phyloP scores from a whole-genome alignment of 2,329 filamentous ascomycete genomes.

The Curvularia sp. region DNA sequence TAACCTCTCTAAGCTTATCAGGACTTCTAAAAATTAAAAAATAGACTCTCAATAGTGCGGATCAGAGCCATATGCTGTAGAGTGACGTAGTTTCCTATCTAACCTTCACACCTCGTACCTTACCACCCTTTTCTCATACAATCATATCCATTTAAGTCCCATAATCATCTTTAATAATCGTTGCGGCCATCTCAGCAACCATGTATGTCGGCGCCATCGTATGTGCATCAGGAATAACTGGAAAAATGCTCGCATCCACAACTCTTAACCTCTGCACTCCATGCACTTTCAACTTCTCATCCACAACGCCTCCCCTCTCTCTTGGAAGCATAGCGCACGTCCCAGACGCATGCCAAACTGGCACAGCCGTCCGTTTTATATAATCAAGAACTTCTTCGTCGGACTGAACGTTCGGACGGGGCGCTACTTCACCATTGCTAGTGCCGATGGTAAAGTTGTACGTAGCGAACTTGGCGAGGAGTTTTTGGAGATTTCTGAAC shows the following conservation, averaged over 20 bases:
- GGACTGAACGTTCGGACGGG: constrained; percentile 30
- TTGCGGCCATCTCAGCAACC: constrained; percentile 28
- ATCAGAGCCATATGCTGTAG: too few species aligned
- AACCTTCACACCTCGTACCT: too few species aligned
- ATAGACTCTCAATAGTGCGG: too few species aligned
- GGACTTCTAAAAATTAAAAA: too few species aligned
- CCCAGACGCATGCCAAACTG: constrained; percentile 32
- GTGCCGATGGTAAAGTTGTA: too few species aligned
- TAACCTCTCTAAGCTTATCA: too few species aligned
- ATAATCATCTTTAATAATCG: constrained; percentile 12
- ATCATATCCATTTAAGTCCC: neutral
- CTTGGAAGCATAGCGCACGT: constrained; percentile 45
- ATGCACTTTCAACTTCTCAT: constrained; percentile 37
- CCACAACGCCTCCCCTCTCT: constrained; percentile 43
- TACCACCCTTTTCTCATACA: too few species aligned
- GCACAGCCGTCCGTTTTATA: too few species aligned
- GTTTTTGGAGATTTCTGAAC: too few species aligned
- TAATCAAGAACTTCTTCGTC: constrained; percentile 20
- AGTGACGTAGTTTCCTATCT: too few species aligned
- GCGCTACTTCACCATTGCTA: constrained; percentile 20
- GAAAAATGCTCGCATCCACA: constrained; percentile 39
- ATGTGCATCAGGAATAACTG: constrained; percentile 27
- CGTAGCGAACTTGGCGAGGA: too few species aligned
- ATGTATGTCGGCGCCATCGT: constrained; percentile 31
- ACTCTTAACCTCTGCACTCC: constrained; percentile 38